Evolutionary conservation across 2,329 filamentous ascomycete species (phyloP).

Genomic region (Colletotrichum aenigma): DNA sequence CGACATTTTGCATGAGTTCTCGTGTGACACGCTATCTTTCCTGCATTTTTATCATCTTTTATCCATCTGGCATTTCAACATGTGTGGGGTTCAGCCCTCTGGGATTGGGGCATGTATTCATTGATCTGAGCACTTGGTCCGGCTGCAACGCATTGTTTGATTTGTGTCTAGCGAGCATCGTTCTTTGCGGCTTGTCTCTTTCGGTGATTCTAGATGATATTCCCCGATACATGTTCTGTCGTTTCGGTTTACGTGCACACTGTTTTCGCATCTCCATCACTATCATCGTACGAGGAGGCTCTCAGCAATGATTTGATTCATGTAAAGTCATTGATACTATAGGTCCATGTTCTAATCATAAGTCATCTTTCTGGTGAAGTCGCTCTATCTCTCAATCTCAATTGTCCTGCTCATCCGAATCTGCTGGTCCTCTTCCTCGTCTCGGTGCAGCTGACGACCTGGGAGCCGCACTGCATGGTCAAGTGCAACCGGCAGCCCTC

Average conservation of each 20-base stretch:
- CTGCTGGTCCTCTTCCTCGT: slow-evolving; percentile 30
- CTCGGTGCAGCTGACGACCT: slow-evolving; percentile 29
- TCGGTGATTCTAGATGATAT: neutral
- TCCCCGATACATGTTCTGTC: neutral
- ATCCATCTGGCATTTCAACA: neutral
- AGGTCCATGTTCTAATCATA: neutral
- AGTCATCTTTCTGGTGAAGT: rapidly evolving
- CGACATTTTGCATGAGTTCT: neutral
- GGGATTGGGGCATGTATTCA: rapidly evolving
- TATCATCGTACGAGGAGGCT: neutral
- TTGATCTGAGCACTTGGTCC: neutral
- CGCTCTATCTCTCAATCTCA: neutral
- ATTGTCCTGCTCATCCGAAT: neutral
- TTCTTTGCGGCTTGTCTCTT: rapidly evolving
- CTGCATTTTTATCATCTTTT: neutral
- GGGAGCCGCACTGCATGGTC: slow-evolving; percentile 56
- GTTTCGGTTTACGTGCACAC: rapidly evolving
- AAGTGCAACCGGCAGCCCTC: slow-evolving; percentile 60
- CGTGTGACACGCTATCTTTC: neutral
- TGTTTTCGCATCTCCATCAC: neutral
- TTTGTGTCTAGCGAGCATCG: neutral
- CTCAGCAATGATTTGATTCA: neutral
- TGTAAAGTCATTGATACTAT: neutral
- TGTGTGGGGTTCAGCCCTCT: rapidly evolving
- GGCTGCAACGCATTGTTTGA: neutral